Evolutionary conservation across 306 rosid genomes (phyloP), one percentile per base, ranked within the genome.

Genomic region (Trifolium pratense): DNA sequence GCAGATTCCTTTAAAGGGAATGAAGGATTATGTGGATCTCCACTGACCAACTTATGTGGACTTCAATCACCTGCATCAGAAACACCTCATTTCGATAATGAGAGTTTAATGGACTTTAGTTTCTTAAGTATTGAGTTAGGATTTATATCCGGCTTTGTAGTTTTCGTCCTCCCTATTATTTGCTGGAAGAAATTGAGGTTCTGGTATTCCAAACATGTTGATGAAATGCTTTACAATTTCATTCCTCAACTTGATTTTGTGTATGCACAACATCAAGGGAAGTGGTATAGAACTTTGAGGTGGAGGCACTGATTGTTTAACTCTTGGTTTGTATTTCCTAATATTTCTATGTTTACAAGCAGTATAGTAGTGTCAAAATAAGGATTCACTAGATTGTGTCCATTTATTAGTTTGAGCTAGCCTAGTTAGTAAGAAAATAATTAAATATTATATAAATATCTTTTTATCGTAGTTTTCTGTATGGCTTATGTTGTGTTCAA

Each of bases 21-120:
- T 6, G 14, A 65, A 15, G 84, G 69, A 56, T 20, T 83, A 18
- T 85, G 74, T 42, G 84, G 87, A 9, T 70, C 53, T 29, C 85
- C 85, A 14, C 42, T 82, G 61, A 62, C 71, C 29, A 43, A 48
- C 0, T 58, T 25, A 16, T 63, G 75, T 25, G 49, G 9, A 45
- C 21, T 0, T 13, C 4, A 10, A 5, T 32, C 46, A 8, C 34
- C 60, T 29, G 1, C 45, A 49, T 49, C 34, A 12, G 20, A 66
- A 39, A 32, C 18, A 9, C 5, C 34, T 29, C n/a, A 66, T 56
- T 75, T 25, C 3, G n/a, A 65, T 53, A 4, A 25, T 25, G 23
- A 0, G 34, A 59, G 66, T 56, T 70, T 66, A 7, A 56, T 71
- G 57, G 60, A 78, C 25, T 80, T 73, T 85, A 68, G 40, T 49